Base-by-base conservation (phyloP, 768 basidiomycete species). In the Pleurotus tuber-regium region DNA sequence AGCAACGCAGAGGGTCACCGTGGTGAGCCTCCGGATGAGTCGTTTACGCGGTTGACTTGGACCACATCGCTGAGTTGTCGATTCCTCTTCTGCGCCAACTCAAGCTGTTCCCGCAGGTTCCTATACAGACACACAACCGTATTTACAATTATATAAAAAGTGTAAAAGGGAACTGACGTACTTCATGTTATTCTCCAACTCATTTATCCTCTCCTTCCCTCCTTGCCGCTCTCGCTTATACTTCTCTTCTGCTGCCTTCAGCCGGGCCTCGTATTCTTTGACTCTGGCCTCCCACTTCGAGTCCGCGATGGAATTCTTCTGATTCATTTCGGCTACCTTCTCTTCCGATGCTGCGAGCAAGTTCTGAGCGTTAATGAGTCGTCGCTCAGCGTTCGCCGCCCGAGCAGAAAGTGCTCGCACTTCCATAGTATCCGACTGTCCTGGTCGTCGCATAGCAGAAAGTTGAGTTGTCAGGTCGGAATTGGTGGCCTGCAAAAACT, bases 201-300 rank as follows among this genome's bases (percentile, higher is more conserved):
- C 89, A 9, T 66, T 59, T 1, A 88, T 72, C 18, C 90, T 71
- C 69, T 98, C 96, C 70, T 98, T 99, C 38, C 86, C 82, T 3
- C 96, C 97, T 61, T 98, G 95, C 54, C 90, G 75, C 73, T 96
- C 94, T 50, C 92, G 77, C 77, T 98, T 98, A 57, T 92, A 84
- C 63, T 84, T 86, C 74, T 98, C 95, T 61, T 93, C 92, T 0
- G 91, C 91, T 0, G 84, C 83, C 65, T 84, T 86, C 55, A 94
- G 63, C 14, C 89, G 71, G 11, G 80, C 64, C 69, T 97, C 92
- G 60, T 95, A 94, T 68, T 98, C 95, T 66, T 86, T 87, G 39
- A 98, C 90, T n/a, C 95, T 76, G 0, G 87, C 91, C 61, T 95
- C 94, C 93, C 95, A 98, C 67, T 95, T 96, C 47, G 71, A 73